Evolutionary conservation across 2,329 filamentous ascomycete genomes (phyloP), one percentile per base, ranked within the genome.

Genomic region (Saccharata proteae): DNA sequence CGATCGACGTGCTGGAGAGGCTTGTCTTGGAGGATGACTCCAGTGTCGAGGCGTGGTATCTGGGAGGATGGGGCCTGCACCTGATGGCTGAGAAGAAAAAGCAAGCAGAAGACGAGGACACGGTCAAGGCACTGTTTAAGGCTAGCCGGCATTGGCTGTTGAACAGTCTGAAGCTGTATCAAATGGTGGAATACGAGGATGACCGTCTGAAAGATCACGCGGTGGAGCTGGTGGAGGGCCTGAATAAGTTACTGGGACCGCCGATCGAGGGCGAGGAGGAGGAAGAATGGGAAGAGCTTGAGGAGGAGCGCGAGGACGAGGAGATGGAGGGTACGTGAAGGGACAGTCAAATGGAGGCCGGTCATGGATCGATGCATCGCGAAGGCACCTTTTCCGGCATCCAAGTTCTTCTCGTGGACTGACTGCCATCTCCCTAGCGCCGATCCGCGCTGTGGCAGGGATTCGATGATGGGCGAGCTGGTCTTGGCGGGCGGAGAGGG

Each of bases 11-110:
- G 3, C 63, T 94, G 32, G 83, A 93, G 51, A 67, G 83, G 32
- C 63, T 98, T 32, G 74, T 93, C 22, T 65, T 71, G 20, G 90
- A 98, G 52, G 88, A 98, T 43, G 92, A 98, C 51, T 71, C 80
- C 49, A 93, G 88, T 53, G 81, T 98, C 13, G 90, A 98, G 58
- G 80, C 83, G 12, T 94, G 86, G 85, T 98, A 98, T 59, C 67
- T 98, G 4, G 90, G 90, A 25, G 92, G 90, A 4, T 96, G 88
- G 82, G 86, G 84, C 45, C 67, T 92, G 43, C 83, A 84, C 51
- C 69, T 93, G 36, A 64, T 80, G 39, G 81, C 80, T 8, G 71
- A 81, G 52, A 81, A 78, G 64, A 62, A 73, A 46, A 71, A 66
- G 44, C 56, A 56, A 39, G 53, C 57, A 19, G 35, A 36, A 10